phyloP scores from a whole-genome alignment of 176 grass and related monocot genomes.

The Lolium rigidum region DNA sequence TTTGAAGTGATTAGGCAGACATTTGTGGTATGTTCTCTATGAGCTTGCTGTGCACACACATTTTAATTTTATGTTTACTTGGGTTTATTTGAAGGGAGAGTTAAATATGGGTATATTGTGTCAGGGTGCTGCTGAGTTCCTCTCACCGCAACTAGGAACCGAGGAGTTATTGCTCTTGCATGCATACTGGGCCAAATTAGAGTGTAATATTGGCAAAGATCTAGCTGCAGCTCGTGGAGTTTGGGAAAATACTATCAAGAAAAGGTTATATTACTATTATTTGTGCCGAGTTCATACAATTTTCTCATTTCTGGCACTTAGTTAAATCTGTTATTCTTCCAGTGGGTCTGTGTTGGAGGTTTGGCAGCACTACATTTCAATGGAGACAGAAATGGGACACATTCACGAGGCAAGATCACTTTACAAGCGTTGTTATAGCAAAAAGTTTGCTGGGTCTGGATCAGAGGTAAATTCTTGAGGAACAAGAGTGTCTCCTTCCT shows the following conservation, averaged over 20 bases:
- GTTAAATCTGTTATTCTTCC: constrained; percentile 51
- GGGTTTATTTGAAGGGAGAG: constrained; percentile 3
- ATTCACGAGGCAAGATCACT: constrained; percentile 83
- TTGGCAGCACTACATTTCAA: constrained; percentile 80
- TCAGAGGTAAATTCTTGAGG: constrained; percentile 73
- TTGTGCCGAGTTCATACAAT: constrained; percentile 26
- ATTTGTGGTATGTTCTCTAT: constrained; percentile 60
- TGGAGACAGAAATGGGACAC: constrained; percentile 77
- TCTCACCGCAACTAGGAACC: constrained; percentile 60
- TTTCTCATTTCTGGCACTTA: constrained; percentile 4
- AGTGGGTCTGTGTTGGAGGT: constrained; percentile 86
- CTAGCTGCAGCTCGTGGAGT: constrained; percentile 69
- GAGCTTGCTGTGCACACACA: constrained; percentile 10
- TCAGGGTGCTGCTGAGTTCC: constrained; percentile 79
- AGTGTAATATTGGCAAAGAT: constrained; percentile 81
- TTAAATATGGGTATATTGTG: constrained; percentile 45
- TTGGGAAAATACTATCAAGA: constrained; percentile 88
- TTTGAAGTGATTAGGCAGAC: constrained; percentile 85
- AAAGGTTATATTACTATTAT: constrained; percentile 63
- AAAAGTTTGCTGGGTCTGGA: constrained; percentile 80
- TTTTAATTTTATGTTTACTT: constrained; percentile 3
- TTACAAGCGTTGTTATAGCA: constrained; percentile 94
- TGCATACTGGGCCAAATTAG: constrained; percentile 82
- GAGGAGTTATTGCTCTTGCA: constrained; percentile 79
- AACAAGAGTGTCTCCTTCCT: not conserved